phyloP scores from a whole-genome alignment of 1,284 basidiomycete species.

The Apiotrichum veenhuisii region DNA sequence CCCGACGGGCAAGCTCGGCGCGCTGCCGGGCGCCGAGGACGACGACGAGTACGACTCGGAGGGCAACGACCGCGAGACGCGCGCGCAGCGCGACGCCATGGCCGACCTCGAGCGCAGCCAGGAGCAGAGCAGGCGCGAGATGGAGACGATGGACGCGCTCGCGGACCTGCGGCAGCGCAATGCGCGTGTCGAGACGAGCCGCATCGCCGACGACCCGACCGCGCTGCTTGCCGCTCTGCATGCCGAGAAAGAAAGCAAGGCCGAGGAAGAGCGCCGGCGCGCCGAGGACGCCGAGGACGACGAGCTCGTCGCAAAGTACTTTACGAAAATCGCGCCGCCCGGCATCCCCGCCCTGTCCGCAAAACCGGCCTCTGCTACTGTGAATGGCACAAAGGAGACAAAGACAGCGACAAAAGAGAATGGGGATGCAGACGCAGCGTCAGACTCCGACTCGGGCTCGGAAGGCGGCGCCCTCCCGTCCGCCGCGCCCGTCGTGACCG shows the following conservation, averaged over 20 bases:
- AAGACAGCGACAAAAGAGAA: background rate
- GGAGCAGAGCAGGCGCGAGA: constrained; percentile 88
- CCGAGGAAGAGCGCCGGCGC: constrained; percentile 53
- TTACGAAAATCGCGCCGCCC: constrained; percentile 62
- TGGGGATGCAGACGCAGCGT: constrained; percentile 3
- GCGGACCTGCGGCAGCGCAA: constrained; percentile 84
- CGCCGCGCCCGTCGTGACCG: too few relatives aligned
- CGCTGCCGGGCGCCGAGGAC: constrained; percentile 45
- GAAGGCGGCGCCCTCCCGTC: background rate
- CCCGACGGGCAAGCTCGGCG: constrained; percentile 32
- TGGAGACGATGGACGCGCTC: constrained; percentile 95
- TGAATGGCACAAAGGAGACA: background rate
- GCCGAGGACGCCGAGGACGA: constrained; percentile 87
- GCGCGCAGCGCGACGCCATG: constrained; percentile 75
- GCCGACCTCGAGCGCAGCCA: constrained; percentile 89
- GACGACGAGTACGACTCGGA: constrained; percentile 57
- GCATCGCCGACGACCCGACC: constrained; percentile 51
- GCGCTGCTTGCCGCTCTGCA: constrained; percentile 40
- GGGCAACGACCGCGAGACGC: constrained; percentile 55
- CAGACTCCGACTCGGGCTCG: background rate
- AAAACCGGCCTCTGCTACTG: background rate
- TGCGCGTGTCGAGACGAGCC: constrained; percentile 79
- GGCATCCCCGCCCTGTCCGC: too few relatives aligned
- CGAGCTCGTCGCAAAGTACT: constrained; percentile 76
- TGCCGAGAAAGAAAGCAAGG: constrained; percentile 51